Base-by-base conservation (phyloP, 163 green algal species). In the Coccomyxa subellipsoidea region DNA sequence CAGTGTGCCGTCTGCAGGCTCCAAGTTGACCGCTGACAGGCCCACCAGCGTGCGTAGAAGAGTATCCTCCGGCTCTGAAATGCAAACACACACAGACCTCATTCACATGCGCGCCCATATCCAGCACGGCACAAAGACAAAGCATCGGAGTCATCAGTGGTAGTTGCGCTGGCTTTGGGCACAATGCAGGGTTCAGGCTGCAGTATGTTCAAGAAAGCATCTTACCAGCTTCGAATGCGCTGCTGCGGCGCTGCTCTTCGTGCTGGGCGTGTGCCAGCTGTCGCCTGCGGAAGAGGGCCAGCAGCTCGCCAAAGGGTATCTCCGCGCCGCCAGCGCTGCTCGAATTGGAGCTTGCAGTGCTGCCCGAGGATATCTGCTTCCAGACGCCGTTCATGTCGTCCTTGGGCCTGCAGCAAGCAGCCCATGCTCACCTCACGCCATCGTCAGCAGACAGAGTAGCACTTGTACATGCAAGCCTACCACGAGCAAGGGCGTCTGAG, bases 231-330 rank as follows among this genome's bases (percentile, higher is more conserved):
- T 77, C 70, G 70, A 31, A 31, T 7, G 2, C 32, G 31, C 31
- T 25, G 25, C 32, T 31, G 32, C 70, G 70, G 8, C 70, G 70
- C 70, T 12, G 32, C 70, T 77, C 70, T 31, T 77, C 70, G 32
- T 77, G 27, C 32, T 77, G 32, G 18, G 70, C 70, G 34, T 77
- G 70, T 0, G 70, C 70, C 70, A 47, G 70, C 70, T 77, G 70
- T 27, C 70, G 70, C 70, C 18, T 40, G 32, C 70, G 31, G 70
- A 77, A 77, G 27, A 77, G 70, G 9, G 70, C 32, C 70, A 77
- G 70, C 32, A 77, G 70, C 70, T 38, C 32, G 32, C 70, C 32
- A 39, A 47, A 77, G 32, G 66, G 66, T 34, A 73, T 34, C 66
- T 73, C 66, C 27, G 66, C 4, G 21, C 66, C 66, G 29, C n/a